These are phyloP conservation scores for Ascoidea rubescens DNA, from an alignment of 805 yeast genomes.

Conservation along the genomic window DNA sequence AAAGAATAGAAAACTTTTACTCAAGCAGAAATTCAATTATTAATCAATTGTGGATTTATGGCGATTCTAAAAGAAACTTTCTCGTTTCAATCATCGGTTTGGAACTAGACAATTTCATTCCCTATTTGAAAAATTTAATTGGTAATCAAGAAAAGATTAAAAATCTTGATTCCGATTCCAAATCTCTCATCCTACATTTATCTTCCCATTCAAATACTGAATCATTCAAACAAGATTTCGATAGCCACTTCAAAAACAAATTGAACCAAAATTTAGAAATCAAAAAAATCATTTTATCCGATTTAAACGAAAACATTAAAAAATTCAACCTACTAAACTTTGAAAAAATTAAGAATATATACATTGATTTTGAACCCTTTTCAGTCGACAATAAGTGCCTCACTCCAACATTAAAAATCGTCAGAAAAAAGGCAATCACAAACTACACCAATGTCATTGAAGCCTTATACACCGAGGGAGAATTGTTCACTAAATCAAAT, in stretches of 20 bases:
- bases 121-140: conserved; percentile 17
- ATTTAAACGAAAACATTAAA: conserved; percentile 23
- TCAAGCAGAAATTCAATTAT: conserved; percentile 35
- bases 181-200: neutral
- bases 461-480: conserved; percentile 30
- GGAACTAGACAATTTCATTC: conserved; percentile 25
- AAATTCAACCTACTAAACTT: conserved; percentile 28
- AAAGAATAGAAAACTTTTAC: conserved; percentile 57
- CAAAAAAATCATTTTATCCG: conserved; percentile 20
- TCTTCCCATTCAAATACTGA: conserved; percentile 19
- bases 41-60: conserved; percentile 49
- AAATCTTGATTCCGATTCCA: neutral
- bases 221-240: neutral
- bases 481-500: neutral
- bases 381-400: conserved; percentile 35
- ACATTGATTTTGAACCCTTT: conserved; percentile 35
- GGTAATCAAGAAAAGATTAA: conserved; percentile 15
- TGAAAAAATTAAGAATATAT: conserved; percentile 35
- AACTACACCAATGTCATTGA: conserved; percentile 25
- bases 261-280: conserved; percentile 21
- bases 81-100: conserved; percentile 51
- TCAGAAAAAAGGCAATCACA: conserved; percentile 39
- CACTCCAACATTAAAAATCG: conserved; percentile 44
- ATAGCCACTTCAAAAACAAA: conserved; percentile 6
- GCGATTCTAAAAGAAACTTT: conserved; percentile 41